A percentile compares a stretch with the other conserved stretches of the same genome.
Evolutionary conservation across 805 yeast genomes (phyloP).

Genomic region (Allodekkera sacchari): DNA sequence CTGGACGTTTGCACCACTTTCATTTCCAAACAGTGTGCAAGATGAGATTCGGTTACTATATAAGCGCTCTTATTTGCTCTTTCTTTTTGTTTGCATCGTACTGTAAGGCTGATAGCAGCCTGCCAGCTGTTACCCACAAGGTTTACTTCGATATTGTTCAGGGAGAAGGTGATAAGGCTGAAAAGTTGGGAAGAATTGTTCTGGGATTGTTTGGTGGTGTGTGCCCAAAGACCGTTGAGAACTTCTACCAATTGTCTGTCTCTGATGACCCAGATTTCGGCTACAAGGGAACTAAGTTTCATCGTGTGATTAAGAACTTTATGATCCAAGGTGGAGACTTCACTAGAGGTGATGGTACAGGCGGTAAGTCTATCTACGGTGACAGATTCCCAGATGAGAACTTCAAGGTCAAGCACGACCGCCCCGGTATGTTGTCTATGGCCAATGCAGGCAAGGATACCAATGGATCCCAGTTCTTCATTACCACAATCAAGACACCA

Average conservation of each 20-base stretch:
- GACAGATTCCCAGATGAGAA: constrained; percentile 61
- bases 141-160: constrained; percentile 83
- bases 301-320: constrained; percentile 62
- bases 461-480: constrained; percentile 92
- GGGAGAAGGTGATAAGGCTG: constrained; percentile 62
- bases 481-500: constrained; percentile 81
- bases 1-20: too few species aligned
- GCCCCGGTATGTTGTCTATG: constrained; percentile 66
- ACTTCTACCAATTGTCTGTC: constrained; percentile 71
- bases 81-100: too few species aligned
- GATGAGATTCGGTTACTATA: constrained; percentile 17
- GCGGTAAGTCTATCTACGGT: constrained; percentile 72
- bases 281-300: constrained; percentile 57
- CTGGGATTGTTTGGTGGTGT: constrained; percentile 83
- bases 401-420: constrained; percentile 58
- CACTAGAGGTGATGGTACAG: constrained; percentile 60
- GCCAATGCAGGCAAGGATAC: constrained; percentile 74
- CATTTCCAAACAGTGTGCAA: constrained; percentile 4
- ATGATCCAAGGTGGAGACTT: constrained; percentile 83
- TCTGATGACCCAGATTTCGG: constrained; percentile 67
- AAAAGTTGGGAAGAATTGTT: constrained; percentile 69
- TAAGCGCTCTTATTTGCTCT: neutral
- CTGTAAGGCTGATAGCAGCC: too few species aligned
- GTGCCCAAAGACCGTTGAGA: constrained; percentile 83
- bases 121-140: constrained; percentile 60